A percentile compares a stretch with the other conserved stretches of the same genome.
Evolutionary conservation across 1,139 yeast genomes (phyloP).

Genomic region (Eremothecium cymbalariae): DNA sequence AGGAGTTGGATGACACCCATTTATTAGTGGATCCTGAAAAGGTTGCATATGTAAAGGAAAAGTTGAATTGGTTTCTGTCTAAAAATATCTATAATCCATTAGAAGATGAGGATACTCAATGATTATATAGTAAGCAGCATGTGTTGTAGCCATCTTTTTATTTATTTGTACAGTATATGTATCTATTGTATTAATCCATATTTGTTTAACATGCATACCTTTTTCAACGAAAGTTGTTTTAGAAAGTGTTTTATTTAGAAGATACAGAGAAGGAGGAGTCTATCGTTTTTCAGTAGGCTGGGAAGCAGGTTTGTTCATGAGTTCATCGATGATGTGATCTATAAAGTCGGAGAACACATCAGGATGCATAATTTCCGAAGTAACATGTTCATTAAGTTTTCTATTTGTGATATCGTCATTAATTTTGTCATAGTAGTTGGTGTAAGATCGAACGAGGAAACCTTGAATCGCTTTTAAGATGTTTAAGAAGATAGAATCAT

Average conservation of each 20-base stretch:
- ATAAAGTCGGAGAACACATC: slow-evolving; percentile 23
- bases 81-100: slow-evolving; percentile 79
- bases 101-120: slow-evolving; percentile 56
- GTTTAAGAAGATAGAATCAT: slow-evolving; percentile 39
- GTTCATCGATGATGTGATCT: slow-evolving; percentile 14
- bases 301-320: slow-evolving; percentile 10
- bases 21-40: slow-evolving; percentile 68
- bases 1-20: slow-evolving; percentile 87
- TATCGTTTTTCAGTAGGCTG: background rate
- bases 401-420: slow-evolving; percentile 25
- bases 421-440: slow-evolving; percentile 35
- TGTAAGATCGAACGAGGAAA: slow-evolving; percentile 43
- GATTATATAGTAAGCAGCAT: too few relatives aligned
- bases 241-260: too few relatives aligned
- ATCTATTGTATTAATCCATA: too few relatives aligned
- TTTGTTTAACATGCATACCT: too few relatives aligned
- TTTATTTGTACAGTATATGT: too few relatives aligned
- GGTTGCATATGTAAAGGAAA: slow-evolving; percentile 66
- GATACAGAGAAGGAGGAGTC: too few relatives aligned
- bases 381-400: slow-evolving; percentile 18
- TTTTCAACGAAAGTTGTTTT: too few relatives aligned
- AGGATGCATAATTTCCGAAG: slow-evolving; percentile 21
- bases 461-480: slow-evolving; percentile 57
- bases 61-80: slow-evolving; percentile 65
- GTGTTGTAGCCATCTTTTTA: too few relatives aligned